phyloP scores from a whole-genome alignment of 192 early-diverging fungal genomes.

The Coemansia erecta region DNA sequence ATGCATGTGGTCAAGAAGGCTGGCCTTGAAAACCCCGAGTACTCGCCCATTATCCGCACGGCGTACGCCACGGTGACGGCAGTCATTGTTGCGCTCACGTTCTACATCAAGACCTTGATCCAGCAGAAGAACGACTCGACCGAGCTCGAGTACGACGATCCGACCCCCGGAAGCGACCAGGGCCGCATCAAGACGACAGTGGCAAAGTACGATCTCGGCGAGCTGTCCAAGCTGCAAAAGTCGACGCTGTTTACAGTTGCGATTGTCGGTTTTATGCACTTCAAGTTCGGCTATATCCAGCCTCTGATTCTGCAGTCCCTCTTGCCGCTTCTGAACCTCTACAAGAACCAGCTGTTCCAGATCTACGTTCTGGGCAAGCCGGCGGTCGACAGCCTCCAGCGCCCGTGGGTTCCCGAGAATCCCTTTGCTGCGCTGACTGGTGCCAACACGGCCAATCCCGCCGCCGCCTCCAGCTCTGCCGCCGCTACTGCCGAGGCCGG shows the following conservation, averaged over 20 bases:
- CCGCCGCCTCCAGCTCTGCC: constrained; percentile 4
- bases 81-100: constrained; percentile 27
- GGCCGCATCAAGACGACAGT: constrained; percentile 62
- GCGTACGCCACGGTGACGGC: constrained; percentile 25
- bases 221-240: constrained; percentile 67
- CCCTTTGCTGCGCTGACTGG: constrained; percentile 62
- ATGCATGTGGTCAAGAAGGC: constrained; percentile 66
- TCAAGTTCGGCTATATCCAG: constrained; percentile 83
- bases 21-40: constrained; percentile 47
- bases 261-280: constrained; percentile 79
- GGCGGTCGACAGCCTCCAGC: constrained; percentile 73
- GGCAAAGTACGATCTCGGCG: constrained; percentile 73
- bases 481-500: constrained; percentile 6
- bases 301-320: constrained; percentile 86
- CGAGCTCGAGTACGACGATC: constrained; percentile 74
- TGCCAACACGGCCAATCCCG: constrained; percentile 3
- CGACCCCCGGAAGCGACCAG: constrained; percentile 29
- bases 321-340: constrained; percentile 70
- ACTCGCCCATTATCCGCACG: constrained; percentile 26
- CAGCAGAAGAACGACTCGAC: constrained; percentile 79
- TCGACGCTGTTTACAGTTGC: constrained; percentile 66
- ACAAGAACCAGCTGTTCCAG: constrained; percentile 69
- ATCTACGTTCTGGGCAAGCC: constrained; percentile 75
- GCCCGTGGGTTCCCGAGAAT: constrained; percentile 79
- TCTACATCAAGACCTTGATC: constrained; percentile 55